phyloP scores from a whole-genome alignment of 1,284 basidiomycete species.

The Cronartium ribicola region DNA sequence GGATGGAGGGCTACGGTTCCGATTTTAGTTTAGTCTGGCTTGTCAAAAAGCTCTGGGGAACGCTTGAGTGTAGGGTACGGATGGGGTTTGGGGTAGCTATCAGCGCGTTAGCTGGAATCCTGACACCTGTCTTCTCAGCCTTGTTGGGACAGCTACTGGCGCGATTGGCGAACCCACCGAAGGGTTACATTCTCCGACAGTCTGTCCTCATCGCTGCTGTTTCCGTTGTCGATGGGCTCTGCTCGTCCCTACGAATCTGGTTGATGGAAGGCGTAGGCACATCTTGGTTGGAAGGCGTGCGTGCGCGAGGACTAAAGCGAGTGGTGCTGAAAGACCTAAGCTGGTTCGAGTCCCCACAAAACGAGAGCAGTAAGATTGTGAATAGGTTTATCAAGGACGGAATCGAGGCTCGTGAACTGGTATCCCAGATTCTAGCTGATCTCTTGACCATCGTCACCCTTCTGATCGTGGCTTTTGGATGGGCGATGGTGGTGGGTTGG shows the following conservation, averaged over 20 bases:
- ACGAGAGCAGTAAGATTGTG: constrained; percentile 65
- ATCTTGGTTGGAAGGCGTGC: constrained; percentile 69
- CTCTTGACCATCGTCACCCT: constrained; percentile 70
- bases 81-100: constrained; percentile 65
- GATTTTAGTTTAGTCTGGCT: constrained; percentile 4
- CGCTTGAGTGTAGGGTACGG: constrained; percentile 68
- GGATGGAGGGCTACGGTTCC: background rate
- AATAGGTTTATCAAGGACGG: constrained; percentile 82
- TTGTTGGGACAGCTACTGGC: constrained; percentile 76
- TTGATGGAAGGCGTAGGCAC: constrained; percentile 63
- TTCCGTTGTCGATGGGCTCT: constrained; percentile 70
- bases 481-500: constrained; percentile 86
- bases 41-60: constrained; percentile 46
- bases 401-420: constrained; percentile 76
- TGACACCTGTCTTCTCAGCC: constrained; percentile 87
- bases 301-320: constrained; percentile 60
- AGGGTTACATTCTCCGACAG: constrained; percentile 56
- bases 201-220: constrained; percentile 61
- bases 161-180: constrained; percentile 63
- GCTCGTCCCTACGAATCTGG: constrained; percentile 61
- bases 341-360: constrained; percentile 76
- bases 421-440: constrained; percentile 71
- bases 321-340: constrained; percentile 77
- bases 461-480: constrained; percentile 74
- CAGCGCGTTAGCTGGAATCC: constrained; percentile 67